Evolutionary conservation across 2,329 filamentous ascomycete genomes (phyloP).

Genomic region (Curvularia sp.): DNA sequence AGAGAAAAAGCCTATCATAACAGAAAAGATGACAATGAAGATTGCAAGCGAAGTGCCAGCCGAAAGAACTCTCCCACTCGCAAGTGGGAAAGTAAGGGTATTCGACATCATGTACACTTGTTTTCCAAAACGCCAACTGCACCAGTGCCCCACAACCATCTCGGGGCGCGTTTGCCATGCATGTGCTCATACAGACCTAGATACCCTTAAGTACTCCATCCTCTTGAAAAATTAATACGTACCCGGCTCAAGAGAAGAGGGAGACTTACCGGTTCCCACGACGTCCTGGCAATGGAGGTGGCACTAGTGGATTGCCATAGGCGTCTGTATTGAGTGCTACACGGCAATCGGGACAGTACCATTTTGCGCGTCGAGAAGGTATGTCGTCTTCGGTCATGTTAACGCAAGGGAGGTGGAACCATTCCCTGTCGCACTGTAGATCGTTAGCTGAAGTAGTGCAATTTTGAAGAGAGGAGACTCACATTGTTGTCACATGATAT

Average conservation of each 20-base stretch:
- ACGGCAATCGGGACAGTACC: slow-evolving; percentile 81
- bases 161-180: background rate
- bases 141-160: background rate
- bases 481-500: slow-evolving; percentile 81
- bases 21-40: background rate
- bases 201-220: slow-evolving; percentile 43
- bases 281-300: slow-evolving; percentile 44
- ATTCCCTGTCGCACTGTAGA: slow-evolving; percentile 76
- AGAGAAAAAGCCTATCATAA: background rate
- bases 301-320: slow-evolving; percentile 44
- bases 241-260: slow-evolving; percentile 26
- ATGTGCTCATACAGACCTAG: slow-evolving; percentile 21
- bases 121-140: background rate
- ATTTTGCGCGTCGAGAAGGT: slow-evolving; percentile 76
- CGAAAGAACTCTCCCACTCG: background rate
- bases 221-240: slow-evolving; percentile 45
- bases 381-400: slow-evolving; percentile 65
- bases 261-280: slow-evolving; percentile 45
- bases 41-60: background rate
- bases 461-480: slow-evolving; percentile 19
- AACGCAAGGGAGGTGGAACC: slow-evolving; percentile 85
- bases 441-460: slow-evolving; percentile 23
- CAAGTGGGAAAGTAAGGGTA: background rate
- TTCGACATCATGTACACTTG: background rate
- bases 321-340: slow-evolving; percentile 38